Percentiles rank a stretch among this genome's conserved stretches.
phyloP scores from a whole-genome alignment of 805 yeast species.

The Citeromyces matritensis region DNA sequence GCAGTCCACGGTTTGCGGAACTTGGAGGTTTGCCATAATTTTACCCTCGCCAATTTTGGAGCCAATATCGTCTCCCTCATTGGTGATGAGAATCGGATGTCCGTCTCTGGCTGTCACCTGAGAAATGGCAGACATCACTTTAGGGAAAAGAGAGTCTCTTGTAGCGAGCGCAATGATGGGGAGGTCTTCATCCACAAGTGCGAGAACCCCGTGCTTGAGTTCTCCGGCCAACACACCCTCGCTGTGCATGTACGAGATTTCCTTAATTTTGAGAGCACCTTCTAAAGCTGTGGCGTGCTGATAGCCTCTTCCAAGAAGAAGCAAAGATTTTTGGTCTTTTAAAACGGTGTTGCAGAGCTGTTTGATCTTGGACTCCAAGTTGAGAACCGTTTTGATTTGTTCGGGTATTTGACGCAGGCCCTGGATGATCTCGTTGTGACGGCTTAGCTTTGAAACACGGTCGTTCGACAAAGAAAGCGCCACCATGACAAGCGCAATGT shows the following conservation, averaged over 20 bases:
- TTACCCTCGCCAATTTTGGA: conserved; percentile 27
- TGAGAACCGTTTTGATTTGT: conserved; percentile 68
- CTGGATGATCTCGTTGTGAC: conserved; percentile 75
- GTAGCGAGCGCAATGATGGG: conserved; percentile 96
- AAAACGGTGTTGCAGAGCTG: conserved; percentile 57
- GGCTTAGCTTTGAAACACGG: conserved; percentile 55
- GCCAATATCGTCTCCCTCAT: conserved; percentile 60
- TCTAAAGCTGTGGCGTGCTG: conserved; percentile 95
- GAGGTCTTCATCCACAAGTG: conserved; percentile 83
- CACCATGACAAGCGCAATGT: conserved; percentile 91
- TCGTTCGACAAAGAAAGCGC: conserved; percentile 93
- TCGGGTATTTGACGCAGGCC: conserved; percentile 76
- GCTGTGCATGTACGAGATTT: conserved; percentile 96
- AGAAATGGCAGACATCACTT: conserved; percentile 87
- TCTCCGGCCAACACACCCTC: conserved; percentile 99
- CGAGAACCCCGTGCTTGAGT: conserved; percentile 95
- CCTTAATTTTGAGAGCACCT: conserved; percentile 97
- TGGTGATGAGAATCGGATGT: conserved; percentile 85
- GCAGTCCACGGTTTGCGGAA: conserved; percentile 94
- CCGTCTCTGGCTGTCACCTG: conserved; percentile 98
- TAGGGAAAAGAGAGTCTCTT: conserved; percentile 90
- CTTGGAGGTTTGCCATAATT: conserved; percentile 57
- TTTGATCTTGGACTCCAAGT: conserved; percentile 61
- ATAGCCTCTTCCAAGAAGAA: conserved; percentile 93
- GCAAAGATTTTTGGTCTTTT: conserved; percentile 71